Evolutionary conservation across 257 asterid genomes (phyloP), one percentile per base, ranked within the genome.

Genomic region (Paraleonurus japonicus): DNA sequence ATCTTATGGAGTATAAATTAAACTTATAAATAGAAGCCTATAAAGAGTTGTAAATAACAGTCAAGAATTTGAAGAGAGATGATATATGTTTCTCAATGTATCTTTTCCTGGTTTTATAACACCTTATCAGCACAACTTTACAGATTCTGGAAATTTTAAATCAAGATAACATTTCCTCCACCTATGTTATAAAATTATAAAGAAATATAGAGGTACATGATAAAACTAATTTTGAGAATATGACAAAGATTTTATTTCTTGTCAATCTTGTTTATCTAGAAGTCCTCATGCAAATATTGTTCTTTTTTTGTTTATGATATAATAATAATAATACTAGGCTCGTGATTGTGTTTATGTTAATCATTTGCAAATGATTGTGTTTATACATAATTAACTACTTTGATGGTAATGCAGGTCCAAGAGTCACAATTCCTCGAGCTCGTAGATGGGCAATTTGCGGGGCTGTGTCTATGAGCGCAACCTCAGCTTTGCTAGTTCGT

Each of bases 401-500:
- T 71, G 72, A 57, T 75, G 82, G 27, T 39, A 59, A 61, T 81
- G 81, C 91, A 88, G 97, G 97, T 75, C 95, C 96, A 13, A 84
- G 98, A 79, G 85, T 88, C 65, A 90, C 96, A 5, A 79, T 84
- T 75, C 93, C 93, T 33, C 86, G 97, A 66, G 82, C 84, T 69
- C 87, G 90, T 53, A 83, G 97, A 65, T 90, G 98, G 97, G 95
- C 89, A 39, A 80, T 95, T 61, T 87, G 93, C 65, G 96, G 97
- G 15, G 95, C 96, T 17, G 79, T 83, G 70, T 75, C 88, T 11
- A 81, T 76, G 61, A 83, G 96, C 77, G 67, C 92, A 43, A 65
- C 86, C 70, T 82, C 95, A 1, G 95, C 98, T 72, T 76, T 86
- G 72, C 85, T 92, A 15, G 95, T 92, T 69, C 90, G 85, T 69